Evolutionary conservation across 148 eudicot genomes (phyloP), one percentile per base, ranked within the genome.

Genomic region (Chenopodium berlandieri): DNA sequence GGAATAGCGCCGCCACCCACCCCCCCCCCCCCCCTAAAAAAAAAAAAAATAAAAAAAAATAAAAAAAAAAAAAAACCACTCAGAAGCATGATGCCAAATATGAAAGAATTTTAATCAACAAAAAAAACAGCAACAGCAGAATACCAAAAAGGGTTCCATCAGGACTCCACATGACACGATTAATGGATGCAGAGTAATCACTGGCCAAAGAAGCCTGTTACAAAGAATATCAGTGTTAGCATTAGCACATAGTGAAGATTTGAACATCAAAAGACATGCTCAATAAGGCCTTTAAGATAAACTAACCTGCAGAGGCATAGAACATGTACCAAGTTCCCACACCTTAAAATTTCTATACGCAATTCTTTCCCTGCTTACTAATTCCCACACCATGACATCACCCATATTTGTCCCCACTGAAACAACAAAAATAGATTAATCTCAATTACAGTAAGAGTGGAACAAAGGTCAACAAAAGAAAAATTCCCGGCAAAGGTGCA

Each of bases 381-480:
- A 86, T 44, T 96, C 99, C 99, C 99, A 96, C 58, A 96, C 85
- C 87, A 90, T 86, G 83, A 91, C 83, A 32, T 96, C 98, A 80
- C 99, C 99, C 50, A 82, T 88, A 82, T 83, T 89, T 65, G 98
- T 94, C 66, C 99, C 99, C 82, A 94, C 98, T 94, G 84, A 81
- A 72, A 81, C 69, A 71, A 63, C 52, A 62, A 85, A 85, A 75
- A 78, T 68, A 10, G 75, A 22, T 58, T 77, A 58, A 82, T 46
- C 16, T 84, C 40, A 81, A 9, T 34, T 22, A 62, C 50, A 58
- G 44, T 47, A 75, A n/a, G 34, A 60, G 34, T 48, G 77, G 4
- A 37, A 79, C 22, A 62, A 69, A 4, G 58, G 31, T 68, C 14
- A 50, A 23, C 69, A 54, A 70, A 67, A 60, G 40, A 70, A 50